Evolutionary conservation across 805 yeast species (phyloP).

Genomic region (Hanseniaspora hatyaiensis): DNA sequence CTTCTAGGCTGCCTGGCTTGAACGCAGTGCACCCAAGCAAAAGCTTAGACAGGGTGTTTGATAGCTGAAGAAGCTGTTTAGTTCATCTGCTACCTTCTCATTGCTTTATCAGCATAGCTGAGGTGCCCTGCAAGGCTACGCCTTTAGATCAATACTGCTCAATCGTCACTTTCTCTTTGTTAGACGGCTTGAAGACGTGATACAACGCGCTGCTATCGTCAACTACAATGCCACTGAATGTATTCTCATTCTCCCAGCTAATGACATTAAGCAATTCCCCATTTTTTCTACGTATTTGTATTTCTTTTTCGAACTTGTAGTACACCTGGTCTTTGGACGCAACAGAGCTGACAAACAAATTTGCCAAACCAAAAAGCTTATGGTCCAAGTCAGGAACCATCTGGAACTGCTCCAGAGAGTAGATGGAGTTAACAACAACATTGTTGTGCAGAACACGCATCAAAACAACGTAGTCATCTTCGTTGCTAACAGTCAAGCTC

Average conservation of each 20-base stretch:
- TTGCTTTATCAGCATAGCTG: too few relatives aligned
- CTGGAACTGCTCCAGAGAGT: conserved; percentile 7
- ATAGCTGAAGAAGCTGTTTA: too few relatives aligned
- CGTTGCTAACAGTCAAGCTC: neutral
- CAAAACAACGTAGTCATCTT: neutral
- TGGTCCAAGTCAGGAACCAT: neutral
- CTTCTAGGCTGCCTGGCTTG: too few relatives aligned
- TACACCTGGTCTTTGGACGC: neutral
- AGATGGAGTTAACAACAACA: neutral
- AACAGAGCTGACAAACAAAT: neutral
- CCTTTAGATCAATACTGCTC: too few relatives aligned
- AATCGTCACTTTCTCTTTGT: neutral
- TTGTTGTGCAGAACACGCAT: neutral
- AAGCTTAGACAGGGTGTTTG: too few relatives aligned
- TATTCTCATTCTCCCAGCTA: neutral
- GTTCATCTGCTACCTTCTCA: too few relatives aligned
- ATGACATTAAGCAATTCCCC: neutral
- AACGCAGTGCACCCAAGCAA: too few relatives aligned
- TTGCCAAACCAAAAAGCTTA: neutral
- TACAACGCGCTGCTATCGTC: neutral
- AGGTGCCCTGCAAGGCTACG: too few relatives aligned
- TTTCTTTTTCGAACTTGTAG: conserved; percentile 1
- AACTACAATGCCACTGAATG: conserved; percentile 1
- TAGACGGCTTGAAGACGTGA: neutral
- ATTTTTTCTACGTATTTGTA: conserved; percentile 2